phyloP scores from a whole-genome alignment of 805 yeast genomes.

The Jamesozyma spencerorum region DNA sequence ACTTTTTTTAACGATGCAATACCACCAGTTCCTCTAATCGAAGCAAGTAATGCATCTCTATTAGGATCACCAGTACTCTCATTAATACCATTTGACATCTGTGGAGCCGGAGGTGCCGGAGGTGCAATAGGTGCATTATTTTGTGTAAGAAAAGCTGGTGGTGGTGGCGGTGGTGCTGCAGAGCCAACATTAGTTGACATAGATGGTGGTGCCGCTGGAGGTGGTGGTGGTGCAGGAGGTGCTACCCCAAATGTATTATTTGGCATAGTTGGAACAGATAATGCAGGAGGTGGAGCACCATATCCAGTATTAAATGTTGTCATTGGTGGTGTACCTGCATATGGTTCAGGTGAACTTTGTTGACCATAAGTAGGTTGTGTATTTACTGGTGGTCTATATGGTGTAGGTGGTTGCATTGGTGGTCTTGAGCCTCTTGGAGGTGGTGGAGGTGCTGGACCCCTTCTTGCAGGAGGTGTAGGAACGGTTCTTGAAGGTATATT shows the following conservation, averaged over 20 bases:
- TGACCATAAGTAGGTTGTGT: slow-evolving; percentile 3
- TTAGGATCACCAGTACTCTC: slow-evolving; percentile 41
- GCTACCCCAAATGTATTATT: slow-evolving; percentile 6
- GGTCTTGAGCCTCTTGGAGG: slow-evolving; percentile 5
- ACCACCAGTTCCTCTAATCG: slow-evolving; percentile 76
- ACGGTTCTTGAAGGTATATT: slow-evolving; percentile 12
- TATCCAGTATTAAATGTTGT: neutral
- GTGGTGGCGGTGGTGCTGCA: slow-evolving; percentile 11
- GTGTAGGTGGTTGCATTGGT: slow-evolving; percentile 1
- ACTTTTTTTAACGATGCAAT: slow-evolving; percentile 60
- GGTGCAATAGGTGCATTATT: neutral
- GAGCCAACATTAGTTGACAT: slow-evolving; percentile 1
- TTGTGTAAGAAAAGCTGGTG: slow-evolving; percentile 4
- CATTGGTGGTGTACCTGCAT: slow-evolving; percentile 14
- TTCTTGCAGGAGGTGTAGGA: slow-evolving; percentile 17
- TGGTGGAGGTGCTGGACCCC: slow-evolving; percentile 16
- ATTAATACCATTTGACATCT: slow-evolving; percentile 4
- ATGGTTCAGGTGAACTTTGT: neutral
- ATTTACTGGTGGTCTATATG: slow-evolving; percentile 3
- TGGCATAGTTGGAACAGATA: slow-evolving; percentile 5
- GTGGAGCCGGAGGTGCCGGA: slow-evolving; percentile 5
- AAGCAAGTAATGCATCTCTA: slow-evolving; percentile 75
- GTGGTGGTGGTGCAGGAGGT: slow-evolving; percentile 14
- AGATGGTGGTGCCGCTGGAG: slow-evolving; percentile 16
- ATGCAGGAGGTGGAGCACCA: slow-evolving; percentile 6